Conservation (phyloP, 441 rosid genomes). For the Erodium moschatum region DNA sequence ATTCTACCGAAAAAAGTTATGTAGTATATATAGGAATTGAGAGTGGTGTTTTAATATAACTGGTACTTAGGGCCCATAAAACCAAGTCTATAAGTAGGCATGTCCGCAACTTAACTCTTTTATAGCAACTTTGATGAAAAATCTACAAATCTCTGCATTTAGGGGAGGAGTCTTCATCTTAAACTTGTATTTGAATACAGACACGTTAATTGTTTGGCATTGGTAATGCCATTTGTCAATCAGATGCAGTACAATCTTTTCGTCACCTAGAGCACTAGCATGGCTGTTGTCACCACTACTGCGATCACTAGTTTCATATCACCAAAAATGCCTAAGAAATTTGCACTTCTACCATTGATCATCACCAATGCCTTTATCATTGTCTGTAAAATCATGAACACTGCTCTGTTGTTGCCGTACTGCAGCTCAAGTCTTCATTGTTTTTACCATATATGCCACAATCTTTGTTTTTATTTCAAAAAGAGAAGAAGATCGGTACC, state of each 20-base stretch:
- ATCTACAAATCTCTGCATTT: neutral
- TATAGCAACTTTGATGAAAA: neutral
- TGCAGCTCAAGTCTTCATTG: neutral
- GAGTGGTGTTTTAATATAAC: neutral
- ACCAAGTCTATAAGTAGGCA: neutral
- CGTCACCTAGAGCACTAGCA: neutral
- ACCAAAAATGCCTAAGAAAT: too few species aligned
- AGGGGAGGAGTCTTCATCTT: neutral
- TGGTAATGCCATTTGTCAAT: neutral
- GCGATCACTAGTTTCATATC: too few species aligned
- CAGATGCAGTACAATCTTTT: neutral
- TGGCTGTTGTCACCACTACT: too few species aligned
- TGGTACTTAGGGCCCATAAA: neutral
- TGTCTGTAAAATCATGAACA: neutral
- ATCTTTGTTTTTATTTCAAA: neutral
- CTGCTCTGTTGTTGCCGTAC: neutral
- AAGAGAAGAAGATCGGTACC: neutral
- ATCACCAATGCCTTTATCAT: neutral
- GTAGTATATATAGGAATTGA: neutral
- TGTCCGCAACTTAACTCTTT: neutral
- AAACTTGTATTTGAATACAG: neutral
- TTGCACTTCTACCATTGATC: too few species aligned
- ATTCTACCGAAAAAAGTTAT: neutral
- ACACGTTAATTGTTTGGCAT: neutral
- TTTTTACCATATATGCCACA: neutral